Percentiles rank a stretch among this genome's conserved stretches.
Evolutionary conservation across 1,284 basidiomycete genomes (phyloP).

Genomic region (Athelia sp.): DNA sequence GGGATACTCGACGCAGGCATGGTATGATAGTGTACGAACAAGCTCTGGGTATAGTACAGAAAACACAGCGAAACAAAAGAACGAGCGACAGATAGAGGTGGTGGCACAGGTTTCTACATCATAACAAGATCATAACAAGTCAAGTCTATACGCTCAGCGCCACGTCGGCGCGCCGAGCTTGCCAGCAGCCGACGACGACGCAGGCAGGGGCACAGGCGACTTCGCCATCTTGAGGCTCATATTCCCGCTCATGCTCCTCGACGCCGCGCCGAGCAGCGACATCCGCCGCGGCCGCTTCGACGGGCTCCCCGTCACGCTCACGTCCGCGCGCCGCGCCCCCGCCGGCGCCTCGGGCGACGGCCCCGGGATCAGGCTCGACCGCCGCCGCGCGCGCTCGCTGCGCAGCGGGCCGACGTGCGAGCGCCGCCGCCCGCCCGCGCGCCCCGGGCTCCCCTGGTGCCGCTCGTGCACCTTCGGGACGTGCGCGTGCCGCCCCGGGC

Average conservation of each 20-base stretch:
- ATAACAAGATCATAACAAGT: too few species aligned
- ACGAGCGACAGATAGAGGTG: too few species aligned
- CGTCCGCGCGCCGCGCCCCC: conserved; percentile 30
- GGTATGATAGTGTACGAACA: too few species aligned
- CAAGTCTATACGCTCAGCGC: too few species aligned
- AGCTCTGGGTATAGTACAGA: too few species aligned
- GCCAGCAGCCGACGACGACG: neutral
- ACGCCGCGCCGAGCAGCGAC: conserved; percentile 35
- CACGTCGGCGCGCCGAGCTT: neutral
- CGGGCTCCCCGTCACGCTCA: conserved; percentile 39
- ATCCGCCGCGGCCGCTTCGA: conserved; percentile 59
- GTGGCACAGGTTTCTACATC: too few species aligned
- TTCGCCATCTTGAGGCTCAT: neutral
- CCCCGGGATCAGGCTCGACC: conserved; percentile 75
- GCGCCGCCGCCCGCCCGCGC: conserved; percentile 38
- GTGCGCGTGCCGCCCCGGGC: conserved; percentile 31
- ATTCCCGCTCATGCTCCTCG: neutral
- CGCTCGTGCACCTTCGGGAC: conserved; percentile 32
- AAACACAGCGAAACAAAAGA: too few species aligned
- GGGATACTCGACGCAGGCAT: too few species aligned
- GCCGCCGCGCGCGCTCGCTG: conserved; percentile 60
- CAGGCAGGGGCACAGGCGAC: neutral
- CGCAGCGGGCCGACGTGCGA: conserved; percentile 72
- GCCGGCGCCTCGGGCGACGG: conserved; percentile 34
- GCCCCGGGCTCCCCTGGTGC: conserved; percentile 34